Base-by-base conservation (phyloP, 1,139 yeast genomes). In the Eremothecium sinecaudum region DNA sequence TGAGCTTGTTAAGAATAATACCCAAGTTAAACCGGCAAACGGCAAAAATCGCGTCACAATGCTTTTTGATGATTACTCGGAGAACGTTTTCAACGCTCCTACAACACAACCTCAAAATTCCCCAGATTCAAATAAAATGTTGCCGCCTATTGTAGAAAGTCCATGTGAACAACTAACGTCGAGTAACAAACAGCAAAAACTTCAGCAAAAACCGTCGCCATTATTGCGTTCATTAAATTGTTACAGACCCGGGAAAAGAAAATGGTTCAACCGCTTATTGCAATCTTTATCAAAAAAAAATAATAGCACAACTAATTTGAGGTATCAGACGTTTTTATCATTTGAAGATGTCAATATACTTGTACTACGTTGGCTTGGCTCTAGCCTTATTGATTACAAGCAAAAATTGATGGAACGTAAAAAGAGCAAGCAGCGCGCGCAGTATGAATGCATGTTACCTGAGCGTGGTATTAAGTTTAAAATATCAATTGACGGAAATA, bases 51-150 rank as follows among this genome's bases (percentile, higher is more conserved):
- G 45, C 19, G 55, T 54, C 5, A 54, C 59, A 1, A 47, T 54
- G 56, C 30, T 54, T 12, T 54, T 54, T 40, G 59, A 54, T 38
- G 56, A 50, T 19, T 53, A 50, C 11, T 14, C 39, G 12, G 25
- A 29, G 7, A 36, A 24, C 16, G 39, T 36, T 5, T 36, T 36
- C 28, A 36, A 36, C 18, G 20, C 25, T 7, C 21, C 21, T 19
- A 13, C 14, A 9, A 7, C 25, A 23, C 11, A 8, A 12, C 25
- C 25, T 8, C 8, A 6, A 8, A 12, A 23, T 23, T 7, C 7
- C 7, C 10, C 10, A 8, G 25, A 8, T 16, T 3, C 11, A 5
- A 21, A 17, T n/a, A 17, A 19, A 27, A 11, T 16, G n/a, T 7
- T 27, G 14, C 14, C 21, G 10, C 30, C 30, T n/a, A 27, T 27